Percentiles rank a stretch among this genome's conserved stretches.
Conservation (phyloP, 2,329 filamentous ascomycete genomes). For the Aspergillus eucalypticola region DNA sequence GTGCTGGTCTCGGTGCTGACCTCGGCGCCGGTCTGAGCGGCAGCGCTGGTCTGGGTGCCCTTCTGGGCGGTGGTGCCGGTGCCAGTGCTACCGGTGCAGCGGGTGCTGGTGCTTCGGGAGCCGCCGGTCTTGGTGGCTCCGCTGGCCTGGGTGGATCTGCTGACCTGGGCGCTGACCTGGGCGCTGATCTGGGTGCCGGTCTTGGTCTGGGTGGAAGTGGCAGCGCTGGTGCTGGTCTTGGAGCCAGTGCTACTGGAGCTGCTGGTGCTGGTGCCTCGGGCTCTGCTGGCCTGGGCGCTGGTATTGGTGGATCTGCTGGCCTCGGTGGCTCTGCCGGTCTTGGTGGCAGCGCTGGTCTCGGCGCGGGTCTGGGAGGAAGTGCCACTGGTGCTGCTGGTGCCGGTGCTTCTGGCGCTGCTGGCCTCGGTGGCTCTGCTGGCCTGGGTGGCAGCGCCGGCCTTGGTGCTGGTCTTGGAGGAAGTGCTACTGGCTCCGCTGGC, state of each 20-base stretch:
- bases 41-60: conserved; percentile 4
- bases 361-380: neutral
- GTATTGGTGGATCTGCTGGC: neutral
- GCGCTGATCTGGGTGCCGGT: conserved; percentile 1
- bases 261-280: neutral
- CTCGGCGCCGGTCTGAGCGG: neutral
- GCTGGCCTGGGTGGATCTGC: neutral
- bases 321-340: neutral
- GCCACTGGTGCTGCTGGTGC: neutral
- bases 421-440: neutral
- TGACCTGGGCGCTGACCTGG: neutral
- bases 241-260: neutral
- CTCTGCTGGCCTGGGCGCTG: neutral
- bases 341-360: conserved; percentile 1
- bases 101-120: neutral
- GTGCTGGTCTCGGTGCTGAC: conserved; percentile 6
- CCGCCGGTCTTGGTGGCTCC: neutral
- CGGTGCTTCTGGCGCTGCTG: neutral
- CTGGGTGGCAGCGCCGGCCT: conserved; percentile 3
- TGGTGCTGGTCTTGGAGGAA: neutral
- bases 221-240: neutral
- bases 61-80: neutral
- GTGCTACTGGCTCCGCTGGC: neutral
- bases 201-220: neutral
- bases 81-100: neutral